Percentiles rank a stretch among this genome's conserved stretches.
Conservation (phyloP, 2,329 filamentous ascomycete genomes). For the Pleomassaria siparia region DNA sequence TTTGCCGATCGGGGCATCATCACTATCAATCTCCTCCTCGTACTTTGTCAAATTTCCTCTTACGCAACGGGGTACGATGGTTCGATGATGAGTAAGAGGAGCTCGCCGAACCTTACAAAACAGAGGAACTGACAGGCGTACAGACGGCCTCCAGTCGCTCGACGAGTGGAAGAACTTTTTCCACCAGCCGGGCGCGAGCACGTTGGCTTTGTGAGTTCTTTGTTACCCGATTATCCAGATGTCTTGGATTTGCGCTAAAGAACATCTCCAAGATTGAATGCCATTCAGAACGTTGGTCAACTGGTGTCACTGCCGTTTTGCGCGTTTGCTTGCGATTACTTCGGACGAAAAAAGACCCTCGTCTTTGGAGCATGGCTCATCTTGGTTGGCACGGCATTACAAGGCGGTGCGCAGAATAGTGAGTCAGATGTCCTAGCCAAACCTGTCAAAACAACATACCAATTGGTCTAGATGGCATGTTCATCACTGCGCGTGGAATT, state of each 20-base stretch:
- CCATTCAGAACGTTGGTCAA: conserved; percentile 28
- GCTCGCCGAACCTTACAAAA: not conserved
- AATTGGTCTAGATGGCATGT: conserved; percentile 40
- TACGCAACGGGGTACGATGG: conserved; percentile 15
- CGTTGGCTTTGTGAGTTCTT: conserved; percentile 2
- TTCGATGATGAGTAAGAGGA: conserved; percentile 14
- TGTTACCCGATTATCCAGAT: not conserved
- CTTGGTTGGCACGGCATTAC: conserved; percentile 37
- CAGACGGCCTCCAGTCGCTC: conserved; percentile 8
- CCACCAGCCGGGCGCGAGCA: conserved; percentile 2
- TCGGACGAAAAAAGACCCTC: conserved; percentile 41
- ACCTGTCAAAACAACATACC: not conserved
- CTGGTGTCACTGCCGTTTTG: conserved; percentile 27
- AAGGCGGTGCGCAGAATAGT: conserved; percentile 12
- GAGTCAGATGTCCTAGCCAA: not conserved
- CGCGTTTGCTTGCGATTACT: conserved; percentile 38
- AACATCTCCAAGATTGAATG: conserved; percentile 13
- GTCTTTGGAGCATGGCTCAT: conserved; percentile 42
- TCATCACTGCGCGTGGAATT: conserved; percentile 58
- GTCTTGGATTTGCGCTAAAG: not conserved
- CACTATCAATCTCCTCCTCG: conserved; percentile 9
- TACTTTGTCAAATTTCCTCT: conserved; percentile 10
- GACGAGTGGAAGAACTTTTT: conserved; percentile 10
- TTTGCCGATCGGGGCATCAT: conserved; percentile 10
- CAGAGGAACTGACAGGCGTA: not conserved